A percentile compares a stretch with the other conserved stretches of the same genome.
Conservation (phyloP, 768 basidiomycete species). For the Rhizopogon rudus region DNA sequence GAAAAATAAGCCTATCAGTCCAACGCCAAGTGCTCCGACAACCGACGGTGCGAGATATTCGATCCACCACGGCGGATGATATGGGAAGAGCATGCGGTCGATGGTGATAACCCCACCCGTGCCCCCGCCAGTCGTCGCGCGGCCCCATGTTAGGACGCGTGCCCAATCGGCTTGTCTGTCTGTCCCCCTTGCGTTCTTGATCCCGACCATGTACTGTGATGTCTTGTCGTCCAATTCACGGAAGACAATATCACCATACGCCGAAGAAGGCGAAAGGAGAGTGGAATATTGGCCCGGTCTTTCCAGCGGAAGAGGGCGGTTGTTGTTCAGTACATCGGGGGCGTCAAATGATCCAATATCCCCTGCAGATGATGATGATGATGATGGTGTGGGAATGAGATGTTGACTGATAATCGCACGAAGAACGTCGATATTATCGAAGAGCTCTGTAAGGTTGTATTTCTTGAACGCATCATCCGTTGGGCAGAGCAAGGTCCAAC, state of each 20-base stretch:
- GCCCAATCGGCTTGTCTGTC: conserved; percentile 60
- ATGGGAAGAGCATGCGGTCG: conserved; percentile 79
- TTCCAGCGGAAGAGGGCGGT: conserved; percentile 66
- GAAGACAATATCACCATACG: conserved; percentile 85
- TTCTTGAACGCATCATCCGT: conserved; percentile 89
- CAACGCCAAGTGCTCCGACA: conserved; percentile 53
- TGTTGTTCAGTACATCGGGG: conserved; percentile 48
- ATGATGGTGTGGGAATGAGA: conserved; percentile 49
- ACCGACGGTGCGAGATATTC: conserved; percentile 67
- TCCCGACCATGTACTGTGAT: conserved; percentile 54
- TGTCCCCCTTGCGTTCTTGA: conserved; percentile 68
- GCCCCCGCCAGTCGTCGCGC: conserved; percentile 65
- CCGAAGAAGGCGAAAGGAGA: conserved; percentile 57
- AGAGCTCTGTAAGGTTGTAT: conserved; percentile 73
- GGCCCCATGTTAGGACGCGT: conserved; percentile 66
- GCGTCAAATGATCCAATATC: conserved; percentile 18
- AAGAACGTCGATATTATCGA: conserved; percentile 49
- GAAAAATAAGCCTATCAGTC: conserved; percentile 65
- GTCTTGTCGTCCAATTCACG: conserved; percentile 42
- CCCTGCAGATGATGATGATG: conserved; percentile 15
- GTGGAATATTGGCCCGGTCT: conserved; percentile 75
- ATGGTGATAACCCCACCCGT: conserved; percentile 89
- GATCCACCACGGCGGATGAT: conserved; percentile 81
- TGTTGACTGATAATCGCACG: conserved; percentile 70
- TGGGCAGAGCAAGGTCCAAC: conserved; percentile 91